Conservation (phyloP, 1,284 basidiomycete genomes). For the Boletus sp. region DNA sequence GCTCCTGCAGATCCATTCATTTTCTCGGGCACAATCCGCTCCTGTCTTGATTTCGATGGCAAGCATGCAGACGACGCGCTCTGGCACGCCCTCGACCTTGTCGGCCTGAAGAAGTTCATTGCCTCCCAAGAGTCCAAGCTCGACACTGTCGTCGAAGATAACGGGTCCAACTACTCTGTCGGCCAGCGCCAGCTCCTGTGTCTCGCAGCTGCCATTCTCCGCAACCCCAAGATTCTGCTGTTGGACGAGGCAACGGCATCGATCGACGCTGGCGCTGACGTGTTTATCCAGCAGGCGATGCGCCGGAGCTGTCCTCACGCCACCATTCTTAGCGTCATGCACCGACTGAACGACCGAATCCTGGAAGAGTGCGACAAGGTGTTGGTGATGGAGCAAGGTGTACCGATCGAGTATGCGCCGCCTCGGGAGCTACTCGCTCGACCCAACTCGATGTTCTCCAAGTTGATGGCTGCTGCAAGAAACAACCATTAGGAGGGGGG, state of each 20-base stretch:
- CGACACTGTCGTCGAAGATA: constrained; percentile 29
- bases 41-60: constrained; percentile 27
- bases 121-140: constrained; percentile 25
- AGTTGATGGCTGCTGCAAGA: constrained; percentile 27
- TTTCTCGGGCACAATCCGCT: constrained; percentile 32
- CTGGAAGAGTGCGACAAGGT: constrained; percentile 31
- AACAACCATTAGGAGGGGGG: constrained; percentile 10
- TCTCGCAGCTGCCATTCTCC: constrained; percentile 42
- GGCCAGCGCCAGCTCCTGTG: constrained; percentile 32
- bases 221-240: constrained; percentile 45
- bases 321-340: constrained; percentile 30
- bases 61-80: constrained; percentile 24
- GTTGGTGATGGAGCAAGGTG: constrained; percentile 33
- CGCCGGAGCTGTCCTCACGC: constrained; percentile 28
- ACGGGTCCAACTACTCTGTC: constrained; percentile 32
- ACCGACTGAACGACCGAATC: constrained; percentile 27
- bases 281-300: constrained; percentile 32
- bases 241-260: constrained; percentile 45
- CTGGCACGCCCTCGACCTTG: constrained; percentile 32
- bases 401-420: constrained; percentile 27
- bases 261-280: constrained; percentile 32
- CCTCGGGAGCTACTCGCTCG: constrained; percentile 21
- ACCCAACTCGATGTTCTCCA: constrained; percentile 27
- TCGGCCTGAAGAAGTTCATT: constrained; percentile 29
- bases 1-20: constrained; percentile 27